phyloP scores from a whole-genome alignment of 306 rosid genomes.

The Luffa acutangula region DNA sequence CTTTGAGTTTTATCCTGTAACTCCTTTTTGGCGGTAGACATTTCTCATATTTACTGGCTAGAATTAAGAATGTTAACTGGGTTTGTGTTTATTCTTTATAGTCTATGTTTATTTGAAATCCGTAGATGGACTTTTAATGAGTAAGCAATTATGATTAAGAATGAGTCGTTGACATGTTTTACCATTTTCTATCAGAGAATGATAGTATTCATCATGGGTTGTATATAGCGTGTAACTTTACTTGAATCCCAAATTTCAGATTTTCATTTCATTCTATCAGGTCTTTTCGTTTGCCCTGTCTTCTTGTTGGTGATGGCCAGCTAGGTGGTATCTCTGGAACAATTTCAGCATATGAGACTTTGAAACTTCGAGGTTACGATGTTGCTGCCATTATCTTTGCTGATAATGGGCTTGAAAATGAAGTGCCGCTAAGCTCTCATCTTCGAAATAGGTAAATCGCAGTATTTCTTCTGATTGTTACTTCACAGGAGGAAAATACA shows the following conservation, averaged over 20 bases:
- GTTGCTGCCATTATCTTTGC: slow-evolving; percentile 65
- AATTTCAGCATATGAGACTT: slow-evolving; percentile 81
- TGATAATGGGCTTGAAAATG: slow-evolving; percentile 84
- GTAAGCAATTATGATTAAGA: background rate
- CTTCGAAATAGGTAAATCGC: slow-evolving; percentile 52
- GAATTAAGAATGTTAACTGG: background rate
- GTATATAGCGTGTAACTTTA: background rate
- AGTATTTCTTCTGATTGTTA: background rate
- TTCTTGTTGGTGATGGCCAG: slow-evolving; percentile 90
- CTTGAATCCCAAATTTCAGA: background rate
- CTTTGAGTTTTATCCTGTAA: background rate
- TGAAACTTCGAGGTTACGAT: slow-evolving; percentile 81
- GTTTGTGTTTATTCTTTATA: background rate
- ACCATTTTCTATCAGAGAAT: background rate
- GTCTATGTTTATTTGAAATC: background rate
- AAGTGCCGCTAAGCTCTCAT: slow-evolving; percentile 61
- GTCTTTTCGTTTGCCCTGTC: slow-evolving; percentile 77
- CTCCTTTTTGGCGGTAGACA: background rate
- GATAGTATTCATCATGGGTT: background rate
- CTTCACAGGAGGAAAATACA: background rate
- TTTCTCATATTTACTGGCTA: background rate
- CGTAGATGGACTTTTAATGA: background rate
- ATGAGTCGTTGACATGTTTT: background rate
- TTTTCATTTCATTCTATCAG: slow-evolving; percentile 26
- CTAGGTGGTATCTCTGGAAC: slow-evolving; percentile 93